These are phyloP conservation scores for Microcyclosporella mali DNA, from an alignment of 2,329 filamentous ascomycete genomes.

Conservation along the genomic window DNA sequence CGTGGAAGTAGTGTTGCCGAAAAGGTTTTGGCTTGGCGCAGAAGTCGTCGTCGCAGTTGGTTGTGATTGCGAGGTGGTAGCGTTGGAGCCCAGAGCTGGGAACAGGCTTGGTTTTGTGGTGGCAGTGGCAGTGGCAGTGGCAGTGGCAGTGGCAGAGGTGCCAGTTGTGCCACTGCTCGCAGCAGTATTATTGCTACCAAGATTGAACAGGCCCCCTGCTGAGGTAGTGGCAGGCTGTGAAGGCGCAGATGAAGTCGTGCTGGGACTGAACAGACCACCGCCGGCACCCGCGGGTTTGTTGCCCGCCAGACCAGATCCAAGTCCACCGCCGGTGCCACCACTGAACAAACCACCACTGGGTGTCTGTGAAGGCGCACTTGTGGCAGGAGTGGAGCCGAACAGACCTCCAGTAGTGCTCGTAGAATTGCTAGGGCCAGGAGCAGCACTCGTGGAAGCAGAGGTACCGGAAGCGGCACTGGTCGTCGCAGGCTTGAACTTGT, in stretches of 20 bases:
- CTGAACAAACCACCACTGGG: background rate
- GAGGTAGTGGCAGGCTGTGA: background rate
- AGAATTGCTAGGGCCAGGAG: too few species aligned
- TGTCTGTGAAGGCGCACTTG: too few species aligned
- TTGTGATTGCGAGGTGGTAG: background rate
- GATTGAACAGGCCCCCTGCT: conserved; percentile 8
- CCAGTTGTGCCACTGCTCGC: background rate
- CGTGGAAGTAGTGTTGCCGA: conserved; percentile 1
- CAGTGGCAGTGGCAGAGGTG: background rate
- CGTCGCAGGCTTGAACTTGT: background rate
- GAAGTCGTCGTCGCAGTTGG: background rate
- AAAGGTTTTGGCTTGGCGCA: conserved; percentile 2
- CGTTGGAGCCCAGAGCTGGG: background rate
- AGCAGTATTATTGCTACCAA: background rate
- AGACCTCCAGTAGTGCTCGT: background rate
- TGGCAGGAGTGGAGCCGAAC: too few species aligned
- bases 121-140: background rate
- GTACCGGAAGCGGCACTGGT: background rate
- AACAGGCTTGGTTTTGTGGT: background rate
- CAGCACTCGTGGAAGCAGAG: background rate
- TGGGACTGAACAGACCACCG: too few species aligned
- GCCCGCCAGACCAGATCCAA: conserved; percentile 2
- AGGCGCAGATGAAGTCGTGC: too few species aligned
- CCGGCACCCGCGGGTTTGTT: too few species aligned
- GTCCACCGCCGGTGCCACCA: background rate